Evolutionary conservation across 495 filamentous ascomycete species (phyloP).

Genomic region (Penicillium egyptiacum): DNA sequence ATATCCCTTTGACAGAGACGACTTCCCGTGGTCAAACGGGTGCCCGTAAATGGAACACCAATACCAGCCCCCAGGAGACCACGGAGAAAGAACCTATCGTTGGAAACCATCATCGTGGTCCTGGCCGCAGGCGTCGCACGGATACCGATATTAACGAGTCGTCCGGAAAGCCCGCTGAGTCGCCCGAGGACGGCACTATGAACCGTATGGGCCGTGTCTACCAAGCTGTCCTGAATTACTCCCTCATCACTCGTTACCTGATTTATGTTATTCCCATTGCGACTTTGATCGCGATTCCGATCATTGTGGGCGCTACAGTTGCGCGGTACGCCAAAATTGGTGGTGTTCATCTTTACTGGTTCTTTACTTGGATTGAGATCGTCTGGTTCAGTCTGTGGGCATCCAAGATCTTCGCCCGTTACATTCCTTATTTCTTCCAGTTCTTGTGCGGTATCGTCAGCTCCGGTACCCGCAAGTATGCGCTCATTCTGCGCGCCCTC

Average conservation of each 20-base stretch:
- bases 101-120: constrained; percentile 42
- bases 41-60: constrained; percentile 41
- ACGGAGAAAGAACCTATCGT: constrained; percentile 52
- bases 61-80: constrained; percentile 20
- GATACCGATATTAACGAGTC: constrained; percentile 44
- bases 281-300: constrained; percentile 72
- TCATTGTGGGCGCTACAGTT: constrained; percentile 69
- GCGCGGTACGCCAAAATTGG: constrained; percentile 55
- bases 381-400: constrained; percentile 88
- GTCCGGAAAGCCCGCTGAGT: constrained; percentile 44
- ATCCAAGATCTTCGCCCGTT: constrained; percentile 76
- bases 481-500: constrained; percentile 71
- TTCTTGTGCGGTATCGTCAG: constrained; percentile 86
- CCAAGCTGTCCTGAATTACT: constrained; percentile 79
- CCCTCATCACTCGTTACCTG: constrained; percentile 81
- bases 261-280: constrained; percentile 84
- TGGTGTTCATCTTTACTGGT: constrained; percentile 67
- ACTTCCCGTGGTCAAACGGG: constrained; percentile 45
- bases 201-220: constrained; percentile 88
- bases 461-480: constrained; percentile 90
- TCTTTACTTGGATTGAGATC: constrained; percentile 91
- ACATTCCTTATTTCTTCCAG: constrained; percentile 80
- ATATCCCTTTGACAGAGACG: constrained; percentile 54
- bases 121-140: constrained; percentile 48
- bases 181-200: constrained; percentile 60